phyloP scores from a whole-genome alignment of 164 flowering plant species.

The Sedum album region DNA sequence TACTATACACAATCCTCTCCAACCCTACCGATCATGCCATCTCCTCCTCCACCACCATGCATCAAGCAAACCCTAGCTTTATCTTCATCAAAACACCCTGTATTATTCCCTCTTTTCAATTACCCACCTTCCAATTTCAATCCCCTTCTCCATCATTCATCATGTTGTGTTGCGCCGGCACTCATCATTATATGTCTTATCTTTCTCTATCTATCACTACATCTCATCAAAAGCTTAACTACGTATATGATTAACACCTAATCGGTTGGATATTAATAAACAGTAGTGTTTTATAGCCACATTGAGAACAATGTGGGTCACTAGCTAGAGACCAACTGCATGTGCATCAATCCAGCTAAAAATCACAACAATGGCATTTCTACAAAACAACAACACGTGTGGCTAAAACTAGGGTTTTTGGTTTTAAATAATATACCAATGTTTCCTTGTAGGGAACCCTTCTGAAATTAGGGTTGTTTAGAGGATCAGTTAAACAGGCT shows the following conservation, averaged over 20 bases:
- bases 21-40: slow-evolving; percentile 12
- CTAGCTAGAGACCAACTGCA: neutral
- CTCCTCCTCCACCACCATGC: slow-evolving; percentile 17
- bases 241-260: neutral
- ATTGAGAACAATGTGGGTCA: neutral
- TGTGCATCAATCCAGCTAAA: neutral
- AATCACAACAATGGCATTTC: neutral
- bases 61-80: slow-evolving; percentile 17
- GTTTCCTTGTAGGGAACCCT: slow-evolving; percentile 7
- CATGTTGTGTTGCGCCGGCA: slow-evolving; percentile 17
- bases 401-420: neutral
- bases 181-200: neutral
- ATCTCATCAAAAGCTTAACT: neutral
- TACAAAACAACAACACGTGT: neutral
- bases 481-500: neutral
- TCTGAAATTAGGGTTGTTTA: neutral
- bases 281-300: neutral
- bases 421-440: neutral
- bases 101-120: slow-evolving; percentile 43
- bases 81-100: slow-evolving; percentile 61
- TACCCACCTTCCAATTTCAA: slow-evolving; percentile 37
- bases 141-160: slow-evolving; percentile 15
- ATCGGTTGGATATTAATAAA: neutral
- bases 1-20: slow-evolving; percentile 4
- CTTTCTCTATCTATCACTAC: neutral